Evolutionary conservation across 176 grass and related monocot species (phyloP), one percentile per base, ranked within the genome.

Genomic region (Aegilops bicornis): DNA sequence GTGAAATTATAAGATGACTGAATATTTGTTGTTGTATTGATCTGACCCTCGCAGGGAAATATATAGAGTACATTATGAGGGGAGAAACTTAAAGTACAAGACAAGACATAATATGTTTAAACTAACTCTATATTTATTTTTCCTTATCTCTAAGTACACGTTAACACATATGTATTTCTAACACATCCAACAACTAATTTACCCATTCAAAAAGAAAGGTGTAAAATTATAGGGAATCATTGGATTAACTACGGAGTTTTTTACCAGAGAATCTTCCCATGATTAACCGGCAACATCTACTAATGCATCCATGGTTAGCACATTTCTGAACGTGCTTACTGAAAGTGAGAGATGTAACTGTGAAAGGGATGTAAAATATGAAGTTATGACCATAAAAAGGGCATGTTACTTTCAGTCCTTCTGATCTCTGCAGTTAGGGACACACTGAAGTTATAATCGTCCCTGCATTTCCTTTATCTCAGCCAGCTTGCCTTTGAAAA

Each of bases 331-430:
- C 19, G 4, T 10, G 29, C 50, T 19, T 54, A 54, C 16, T 33
- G 47, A 22, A 15, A 24, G n/a, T 45, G 54, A 86, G 60, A 59
- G 27, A 4, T 82, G 71, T 52, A 62, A 43, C 68, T 30, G 63
- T 64, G 67, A 82, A 74, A 89, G 47, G 17, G 83, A 69, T 50
- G 70, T 76, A 36, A 62, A 62, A 76, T 61, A 24, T 36, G 14
- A 62, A 30, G 22, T 61, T 85, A 68, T 73, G 14, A 77, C 16
- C 20, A 36, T 29, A 73, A 69, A 82, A 70, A 69, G 14, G 50
- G 10, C 20, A 10, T 72, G 73, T 27, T 35, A 72, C 36, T 64
- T 56, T 79, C 54, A 15, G 19, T 16, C n/a, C 65, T 25, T 16
- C 2, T 76, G 59, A 85, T 27, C 45, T 75, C 66, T 67, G 9